phyloP scores from a whole-genome alignment of 495 filamentous ascomycete species.

The Trichoderma gamsii region DNA sequence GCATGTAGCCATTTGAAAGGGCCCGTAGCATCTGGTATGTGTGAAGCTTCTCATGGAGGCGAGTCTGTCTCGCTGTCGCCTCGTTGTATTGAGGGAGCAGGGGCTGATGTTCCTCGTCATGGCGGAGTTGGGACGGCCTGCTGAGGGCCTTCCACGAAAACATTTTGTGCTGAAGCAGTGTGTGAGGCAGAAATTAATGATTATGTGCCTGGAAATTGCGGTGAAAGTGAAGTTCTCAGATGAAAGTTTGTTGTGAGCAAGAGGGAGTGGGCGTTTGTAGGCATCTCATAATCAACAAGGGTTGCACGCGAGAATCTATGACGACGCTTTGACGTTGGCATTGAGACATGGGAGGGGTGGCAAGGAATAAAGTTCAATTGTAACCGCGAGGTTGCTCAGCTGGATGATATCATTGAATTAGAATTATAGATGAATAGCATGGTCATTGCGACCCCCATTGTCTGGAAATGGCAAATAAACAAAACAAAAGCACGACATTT shows the following conservation, averaged over 20 bases:
- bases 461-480: too few species aligned
- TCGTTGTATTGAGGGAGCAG: conserved; percentile 80
- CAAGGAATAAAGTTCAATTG: neutral
- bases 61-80: conserved; percentile 70
- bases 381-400: neutral
- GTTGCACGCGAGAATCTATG: neutral
- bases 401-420: neutral
- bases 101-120: conserved; percentile 56
- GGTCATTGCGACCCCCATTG: too few species aligned
- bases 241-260: neutral
- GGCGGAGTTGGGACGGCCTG: conserved; percentile 14
- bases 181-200: neutral
- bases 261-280: neutral
- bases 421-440: too few species aligned
- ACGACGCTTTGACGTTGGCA: conserved; percentile 1
- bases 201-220: neutral
- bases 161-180: neutral
- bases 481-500: too few species aligned
- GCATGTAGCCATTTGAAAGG: conserved; percentile 81
- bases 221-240: neutral
- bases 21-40: conserved; percentile 87
- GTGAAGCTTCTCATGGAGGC: conserved; percentile 79
- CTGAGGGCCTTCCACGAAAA: neutral
- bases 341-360: neutral
- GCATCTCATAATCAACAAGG: neutral